These are phyloP conservation scores for Chaetomidium leptoderma DNA, from an alignment of 495 filamentous ascomycete genomes.

Conservation along the genomic window DNA sequence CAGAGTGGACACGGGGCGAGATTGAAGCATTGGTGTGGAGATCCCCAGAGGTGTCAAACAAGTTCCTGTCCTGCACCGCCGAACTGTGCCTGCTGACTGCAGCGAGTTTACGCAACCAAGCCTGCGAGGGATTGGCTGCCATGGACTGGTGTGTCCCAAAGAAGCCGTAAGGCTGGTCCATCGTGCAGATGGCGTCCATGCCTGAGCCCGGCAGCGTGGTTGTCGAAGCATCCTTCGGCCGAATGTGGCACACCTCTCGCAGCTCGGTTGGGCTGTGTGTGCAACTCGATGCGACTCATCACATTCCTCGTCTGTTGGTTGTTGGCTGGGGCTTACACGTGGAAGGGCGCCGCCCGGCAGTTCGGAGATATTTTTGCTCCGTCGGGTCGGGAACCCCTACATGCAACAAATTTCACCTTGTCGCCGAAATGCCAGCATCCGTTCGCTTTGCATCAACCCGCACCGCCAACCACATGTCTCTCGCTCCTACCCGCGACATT, in stretches of 20 bases:
- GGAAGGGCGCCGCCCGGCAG: conserved; percentile 5
- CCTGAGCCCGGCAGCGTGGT: conserved; percentile 5
- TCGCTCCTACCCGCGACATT: conserved; percentile 1
- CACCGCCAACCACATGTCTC: background rate
- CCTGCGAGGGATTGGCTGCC: background rate
- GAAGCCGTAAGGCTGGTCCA: conserved; percentile 11
- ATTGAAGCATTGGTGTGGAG: background rate
- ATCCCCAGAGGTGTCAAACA: background rate
- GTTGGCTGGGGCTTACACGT: conserved; percentile 2
- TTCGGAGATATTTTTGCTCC: background rate
- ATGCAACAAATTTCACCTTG: background rate
- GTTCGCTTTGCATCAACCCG: background rate
- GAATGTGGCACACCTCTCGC: background rate
- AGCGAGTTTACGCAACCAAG: background rate
- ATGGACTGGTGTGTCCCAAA: background rate
- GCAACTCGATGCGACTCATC: background rate
- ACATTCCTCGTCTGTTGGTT: conserved; percentile 9
- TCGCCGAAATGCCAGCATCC: background rate
- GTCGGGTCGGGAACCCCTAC: no score
- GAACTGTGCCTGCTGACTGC: conserved; percentile 13
- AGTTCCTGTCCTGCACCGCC: conserved; percentile 13
- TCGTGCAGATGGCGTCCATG: conserved; percentile 2
- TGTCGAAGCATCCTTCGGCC: background rate
- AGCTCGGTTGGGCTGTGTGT: background rate
- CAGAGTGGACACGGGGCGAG: background rate